Conservation (phyloP, 495 filamentous ascomycete genomes). For the Trypethelium eluteriae region DNA sequence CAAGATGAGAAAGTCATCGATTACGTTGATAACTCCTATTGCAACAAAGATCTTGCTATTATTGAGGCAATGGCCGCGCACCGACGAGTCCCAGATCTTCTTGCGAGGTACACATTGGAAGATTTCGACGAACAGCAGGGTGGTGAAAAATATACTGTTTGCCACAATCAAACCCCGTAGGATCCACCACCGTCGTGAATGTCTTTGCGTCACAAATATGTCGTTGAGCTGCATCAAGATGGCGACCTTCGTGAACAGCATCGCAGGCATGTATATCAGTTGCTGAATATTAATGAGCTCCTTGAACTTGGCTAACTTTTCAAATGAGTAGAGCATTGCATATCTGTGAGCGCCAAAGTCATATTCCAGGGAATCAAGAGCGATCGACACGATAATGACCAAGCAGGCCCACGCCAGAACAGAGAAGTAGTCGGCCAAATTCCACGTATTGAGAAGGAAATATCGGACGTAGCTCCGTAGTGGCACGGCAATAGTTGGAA, state of each 20-base stretch:
- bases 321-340: neutral
- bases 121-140: neutral
- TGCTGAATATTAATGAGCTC: neutral
- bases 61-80: neutral
- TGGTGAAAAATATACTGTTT: neutral
- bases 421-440: neutral
- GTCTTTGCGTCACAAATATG: neutral
- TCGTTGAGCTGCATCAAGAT: neutral
- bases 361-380: neutral
- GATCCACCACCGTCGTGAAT: neutral
- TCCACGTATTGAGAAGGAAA: neutral
- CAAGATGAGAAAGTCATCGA: slow-evolving; percentile 7
- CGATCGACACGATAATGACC: neutral
- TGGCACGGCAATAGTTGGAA: neutral
- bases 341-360: neutral
- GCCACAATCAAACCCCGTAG: neutral
- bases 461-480: neutral
- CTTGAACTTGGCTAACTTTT: neutral
- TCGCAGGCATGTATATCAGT: neutral
- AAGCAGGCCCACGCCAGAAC: neutral
- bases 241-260: neutral
- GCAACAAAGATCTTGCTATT: neutral
- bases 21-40: neutral
- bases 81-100: neutral
- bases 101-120: neutral